Conservation (phyloP, 192 early-diverging fungal species). For the Coemansia sp. region DNA sequence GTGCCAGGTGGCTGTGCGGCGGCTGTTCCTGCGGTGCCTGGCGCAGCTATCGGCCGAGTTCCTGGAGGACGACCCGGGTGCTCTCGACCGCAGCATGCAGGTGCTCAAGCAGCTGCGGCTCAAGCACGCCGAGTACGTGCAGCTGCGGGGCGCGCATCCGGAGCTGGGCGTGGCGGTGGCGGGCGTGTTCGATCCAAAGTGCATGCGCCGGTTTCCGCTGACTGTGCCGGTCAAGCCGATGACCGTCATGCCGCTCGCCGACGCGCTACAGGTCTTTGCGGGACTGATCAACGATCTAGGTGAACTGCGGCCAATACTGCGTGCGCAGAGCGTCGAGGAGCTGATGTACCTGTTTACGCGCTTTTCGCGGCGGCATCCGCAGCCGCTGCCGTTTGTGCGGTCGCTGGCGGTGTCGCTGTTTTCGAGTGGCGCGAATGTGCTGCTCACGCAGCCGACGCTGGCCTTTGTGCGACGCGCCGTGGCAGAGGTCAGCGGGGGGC, state of each 20-base stretch:
- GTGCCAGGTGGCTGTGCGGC: conserved; percentile 16
- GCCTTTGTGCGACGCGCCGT: conserved; percentile 19
- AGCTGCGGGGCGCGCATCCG: not conserved
- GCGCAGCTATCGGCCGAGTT: conserved; percentile 7
- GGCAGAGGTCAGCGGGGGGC: conserved; percentile 8
- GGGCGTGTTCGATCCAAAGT: conserved; percentile 34
- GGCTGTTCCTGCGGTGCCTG: conserved; percentile 21
- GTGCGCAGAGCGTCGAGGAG: conserved; percentile 14
- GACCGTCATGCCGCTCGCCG: conserved; percentile 6
- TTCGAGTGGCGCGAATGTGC: conserved; percentile 6
- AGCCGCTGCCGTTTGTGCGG: conserved; percentile 25
- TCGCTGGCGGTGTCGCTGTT: conserved; percentile 32
- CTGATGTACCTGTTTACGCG: conserved; percentile 19
- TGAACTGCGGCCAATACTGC: conserved; percentile 8
- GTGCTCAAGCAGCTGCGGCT: conserved; percentile 5
- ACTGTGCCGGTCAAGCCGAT: conserved; percentile 34
- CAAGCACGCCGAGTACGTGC: not conserved
- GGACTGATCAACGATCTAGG: conserved; percentile 9
- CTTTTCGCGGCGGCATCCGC: conserved; percentile 4
- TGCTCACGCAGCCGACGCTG: conserved; percentile 8
- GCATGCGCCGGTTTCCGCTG: conserved; percentile 43
- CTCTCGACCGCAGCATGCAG: not conserved
- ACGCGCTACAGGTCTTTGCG: conserved; percentile 8
- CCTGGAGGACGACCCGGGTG: conserved; percentile 12
- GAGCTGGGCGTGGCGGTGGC: conserved; percentile 2